phyloP scores from a whole-genome alignment of 306 rosid species.

The Argentina anserina region DNA sequence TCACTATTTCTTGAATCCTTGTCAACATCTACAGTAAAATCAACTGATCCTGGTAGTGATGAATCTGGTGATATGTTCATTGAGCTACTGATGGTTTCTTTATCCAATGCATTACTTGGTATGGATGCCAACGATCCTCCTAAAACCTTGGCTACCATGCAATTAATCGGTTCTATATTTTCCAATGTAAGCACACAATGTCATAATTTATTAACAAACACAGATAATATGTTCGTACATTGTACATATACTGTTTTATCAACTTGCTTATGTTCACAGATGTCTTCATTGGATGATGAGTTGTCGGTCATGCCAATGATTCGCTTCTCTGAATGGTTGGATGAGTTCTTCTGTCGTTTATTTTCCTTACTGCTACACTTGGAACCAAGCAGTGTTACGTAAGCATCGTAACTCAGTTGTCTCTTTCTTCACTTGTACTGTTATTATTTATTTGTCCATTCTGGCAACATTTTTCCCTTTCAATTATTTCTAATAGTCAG shows the following conservation, averaged over 20 bases:
- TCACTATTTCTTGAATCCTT: slow-evolving; percentile 72
- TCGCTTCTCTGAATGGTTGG: slow-evolving; percentile 93
- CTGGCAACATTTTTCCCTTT: not conserved
- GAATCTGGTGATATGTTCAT: slow-evolving; percentile 36
- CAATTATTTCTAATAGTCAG: slow-evolving; percentile 5
- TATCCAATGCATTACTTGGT: slow-evolving; percentile 96
- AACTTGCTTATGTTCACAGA: slow-evolving; percentile 47
- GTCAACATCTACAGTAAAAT: slow-evolving; percentile 49
- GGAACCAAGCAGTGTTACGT: slow-evolving; percentile 94
- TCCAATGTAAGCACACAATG: slow-evolving; percentile 72
- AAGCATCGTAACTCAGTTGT: slow-evolving; percentile 35
- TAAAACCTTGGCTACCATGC: slow-evolving; percentile 99
- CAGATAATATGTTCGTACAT: not conserved
- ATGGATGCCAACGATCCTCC: slow-evolving; percentile 99
- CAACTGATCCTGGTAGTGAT: slow-evolving; percentile 52
- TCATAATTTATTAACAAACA: not conserved
- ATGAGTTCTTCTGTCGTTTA: slow-evolving; percentile 95
- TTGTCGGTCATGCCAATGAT: slow-evolving; percentile 78
- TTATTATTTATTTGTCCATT: slow-evolving; percentile 15
- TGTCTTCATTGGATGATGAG: slow-evolving; percentile 85
- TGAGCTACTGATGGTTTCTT: slow-evolving; percentile 84
- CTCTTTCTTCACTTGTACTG: slow-evolving; percentile 12
- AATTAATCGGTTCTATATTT: slow-evolving; percentile 85
- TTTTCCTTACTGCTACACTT: slow-evolving; percentile 88
- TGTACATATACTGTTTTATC: slow-evolving; percentile 1